Conservation (phyloP, 176 grass and related monocot species). For the Rhynchospora pubera region DNA sequence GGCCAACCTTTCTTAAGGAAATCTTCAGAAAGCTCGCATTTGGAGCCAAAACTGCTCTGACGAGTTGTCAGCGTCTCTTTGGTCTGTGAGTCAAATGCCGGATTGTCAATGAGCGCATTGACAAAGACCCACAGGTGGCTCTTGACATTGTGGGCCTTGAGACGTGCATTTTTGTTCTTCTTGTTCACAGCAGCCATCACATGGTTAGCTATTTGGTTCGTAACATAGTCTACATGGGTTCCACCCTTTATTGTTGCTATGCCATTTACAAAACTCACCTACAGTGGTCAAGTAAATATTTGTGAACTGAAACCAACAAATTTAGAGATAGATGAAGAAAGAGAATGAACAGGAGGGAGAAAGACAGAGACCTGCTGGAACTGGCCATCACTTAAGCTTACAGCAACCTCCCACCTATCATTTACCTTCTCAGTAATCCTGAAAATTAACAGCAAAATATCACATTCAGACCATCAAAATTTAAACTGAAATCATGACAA, state of each 20-base stretch:
- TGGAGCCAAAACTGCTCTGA: constrained; percentile 73
- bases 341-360: background rate
- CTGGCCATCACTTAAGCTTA: constrained; percentile 73
- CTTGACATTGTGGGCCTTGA: constrained; percentile 68
- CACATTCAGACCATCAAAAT: background rate
- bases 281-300: background rate
- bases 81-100: constrained; percentile 93
- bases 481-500: background rate
- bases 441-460: constrained; percentile 5
- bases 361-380: constrained; percentile 63
- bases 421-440: constrained; percentile 53
- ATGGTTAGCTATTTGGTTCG: constrained; percentile 61
- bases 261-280: constrained; percentile 96
- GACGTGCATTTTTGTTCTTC: constrained; percentile 88
- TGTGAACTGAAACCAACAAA: background rate
- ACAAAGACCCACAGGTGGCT: constrained; percentile 90
- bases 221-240: constrained; percentile 75
- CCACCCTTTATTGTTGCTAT: constrained; percentile 84
- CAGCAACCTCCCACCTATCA: constrained; percentile 86
- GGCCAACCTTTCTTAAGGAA: constrained; percentile 68
- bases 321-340: background rate
- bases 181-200: constrained; percentile 65
- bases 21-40: constrained; percentile 46
- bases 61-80: constrained; percentile 95
- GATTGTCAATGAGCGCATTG: constrained; percentile 82